These are phyloP conservation scores for Termitomyces sp. DNA, from an alignment of 768 basidiomycete genomes.

Conservation along the genomic window DNA sequence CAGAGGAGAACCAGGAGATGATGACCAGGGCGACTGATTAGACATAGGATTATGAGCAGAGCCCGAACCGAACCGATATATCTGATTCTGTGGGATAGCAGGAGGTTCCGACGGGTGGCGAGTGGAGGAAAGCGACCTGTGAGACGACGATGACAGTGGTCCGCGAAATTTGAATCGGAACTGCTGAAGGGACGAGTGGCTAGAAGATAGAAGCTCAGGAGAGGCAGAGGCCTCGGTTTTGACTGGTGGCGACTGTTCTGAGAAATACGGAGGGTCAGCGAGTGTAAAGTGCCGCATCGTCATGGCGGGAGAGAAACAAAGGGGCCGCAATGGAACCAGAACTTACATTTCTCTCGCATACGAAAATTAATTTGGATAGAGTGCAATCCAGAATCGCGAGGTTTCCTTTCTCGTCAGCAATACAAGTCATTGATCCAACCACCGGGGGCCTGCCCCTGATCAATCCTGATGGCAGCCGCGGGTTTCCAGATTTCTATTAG, in stretches of 20 bases:
- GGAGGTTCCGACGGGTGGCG: constrained; percentile 25
- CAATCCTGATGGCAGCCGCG: constrained; percentile 5
- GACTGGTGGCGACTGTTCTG: constrained; percentile 22
- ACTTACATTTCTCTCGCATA: constrained; percentile 14
- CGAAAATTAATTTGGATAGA: constrained; percentile 15
- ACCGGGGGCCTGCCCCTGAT: constrained; percentile 9
- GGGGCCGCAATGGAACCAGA: constrained; percentile 4
- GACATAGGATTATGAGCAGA: constrained; percentile 18
- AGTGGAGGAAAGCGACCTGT: constrained; percentile 29
- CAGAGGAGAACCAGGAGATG: constrained; percentile 17
- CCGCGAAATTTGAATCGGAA: constrained; percentile 32
- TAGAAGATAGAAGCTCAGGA: constrained; percentile 33
- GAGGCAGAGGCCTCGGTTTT: constrained; percentile 40
- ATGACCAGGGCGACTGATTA: constrained; percentile 22
- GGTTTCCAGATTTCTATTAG: constrained; percentile 8
- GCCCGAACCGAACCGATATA: constrained; percentile 28
- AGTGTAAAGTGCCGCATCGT: constrained; percentile 16
- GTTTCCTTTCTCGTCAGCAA: constrained; percentile 12
- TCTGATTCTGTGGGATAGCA: constrained; percentile 20
- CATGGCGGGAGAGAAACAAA: constrained; percentile 10
- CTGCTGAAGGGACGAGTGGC: constrained; percentile 25
- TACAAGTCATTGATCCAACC: neutral
- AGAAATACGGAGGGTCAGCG: constrained; percentile 15
- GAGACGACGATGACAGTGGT: constrained; percentile 22
- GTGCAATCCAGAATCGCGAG: constrained; percentile 10